These are phyloP conservation scores for Vanrija sp. DNA, from an alignment of 1,284 basidiomycete genomes.

Conservation along the genomic window DNA sequence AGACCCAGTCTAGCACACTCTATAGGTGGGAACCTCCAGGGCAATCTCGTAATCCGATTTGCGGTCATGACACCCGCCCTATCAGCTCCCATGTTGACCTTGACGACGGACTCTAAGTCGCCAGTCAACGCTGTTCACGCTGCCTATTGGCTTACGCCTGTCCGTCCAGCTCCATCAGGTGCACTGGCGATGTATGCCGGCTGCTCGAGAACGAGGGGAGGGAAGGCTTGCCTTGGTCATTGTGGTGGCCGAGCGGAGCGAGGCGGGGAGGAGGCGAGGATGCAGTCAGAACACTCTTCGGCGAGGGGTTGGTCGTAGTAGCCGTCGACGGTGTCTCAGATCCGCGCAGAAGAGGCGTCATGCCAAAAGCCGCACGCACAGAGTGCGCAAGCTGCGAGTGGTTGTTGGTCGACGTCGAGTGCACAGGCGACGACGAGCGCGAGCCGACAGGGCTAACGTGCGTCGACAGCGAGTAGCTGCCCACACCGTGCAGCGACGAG, in stretches of 20 bases:
- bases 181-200: constrained; percentile 11
- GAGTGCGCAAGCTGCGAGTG: constrained; percentile 50
- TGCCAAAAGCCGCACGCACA: constrained; percentile 77
- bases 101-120: too few species aligned
- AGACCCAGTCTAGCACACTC: too few species aligned
- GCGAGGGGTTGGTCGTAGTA: constrained; percentile 22
- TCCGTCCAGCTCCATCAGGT: constrained; percentile 24
- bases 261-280: constrained; percentile 31
- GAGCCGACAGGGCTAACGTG: constrained; percentile 42
- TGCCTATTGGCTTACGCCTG: constrained; percentile 9
- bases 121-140: neutral
- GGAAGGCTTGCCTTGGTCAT: constrained; percentile 15
- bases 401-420: constrained; percentile 13
- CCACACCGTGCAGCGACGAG: constrained; percentile 28
- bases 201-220: constrained; percentile 18
- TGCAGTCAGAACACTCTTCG: constrained; percentile 22
- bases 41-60: too few species aligned
- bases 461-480: constrained; percentile 36
- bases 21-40: neutral
- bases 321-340: constrained; percentile 13
- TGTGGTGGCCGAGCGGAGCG: constrained; percentile 30
- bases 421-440: constrained; percentile 40
- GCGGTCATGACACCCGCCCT: too few species aligned
- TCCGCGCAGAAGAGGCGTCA: constrained; percentile 70
- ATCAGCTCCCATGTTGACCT: too few species aligned